Conservation (phyloP, 2,329 filamentous ascomycete genomes). For the Cladosporium austrohemisphaericum region DNA sequence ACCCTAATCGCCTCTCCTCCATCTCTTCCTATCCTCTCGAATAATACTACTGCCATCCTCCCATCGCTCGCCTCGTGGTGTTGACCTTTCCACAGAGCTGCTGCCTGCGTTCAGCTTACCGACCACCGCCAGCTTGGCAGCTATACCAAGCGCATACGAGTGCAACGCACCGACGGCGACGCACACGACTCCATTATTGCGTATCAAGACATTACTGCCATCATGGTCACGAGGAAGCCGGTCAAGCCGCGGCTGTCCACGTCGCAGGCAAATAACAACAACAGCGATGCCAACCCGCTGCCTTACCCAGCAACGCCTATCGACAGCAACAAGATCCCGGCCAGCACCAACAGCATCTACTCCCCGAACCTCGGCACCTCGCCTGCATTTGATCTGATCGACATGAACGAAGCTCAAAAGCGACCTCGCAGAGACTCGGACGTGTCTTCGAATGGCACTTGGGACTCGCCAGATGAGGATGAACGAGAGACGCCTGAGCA, state of each 20-base stretch:
- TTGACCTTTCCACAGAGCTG: not conserved
- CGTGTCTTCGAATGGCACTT: slow-evolving; percentile 34
- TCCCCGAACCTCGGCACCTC: slow-evolving; percentile 34
- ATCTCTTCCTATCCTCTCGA: not conserved
- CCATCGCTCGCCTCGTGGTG: not conserved
- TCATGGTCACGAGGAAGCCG: slow-evolving; percentile 45
- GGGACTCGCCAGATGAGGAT: slow-evolving; percentile 29
- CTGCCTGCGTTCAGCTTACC: slow-evolving; percentile 1
- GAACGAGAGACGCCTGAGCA: slow-evolving; percentile 16
- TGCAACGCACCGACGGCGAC: not conserved
- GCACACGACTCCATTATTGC: not conserved
- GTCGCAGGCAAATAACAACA: slow-evolving; percentile 19
- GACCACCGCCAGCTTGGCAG: slow-evolving; percentile 9
- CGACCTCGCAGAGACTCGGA: slow-evolving; percentile 33
- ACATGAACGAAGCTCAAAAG: slow-evolving; percentile 27
- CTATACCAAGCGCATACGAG: not conserved
- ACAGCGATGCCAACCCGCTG: slow-evolving; percentile 31
- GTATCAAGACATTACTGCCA: slow-evolving; percentile 6
- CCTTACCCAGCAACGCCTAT: slow-evolving; percentile 45
- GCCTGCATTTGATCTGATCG: slow-evolving; percentile 41
- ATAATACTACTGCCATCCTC: too few species aligned
- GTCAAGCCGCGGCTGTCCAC: slow-evolving; percentile 38
- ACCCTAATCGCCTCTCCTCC: too few species aligned
- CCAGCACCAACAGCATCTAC: slow-evolving; percentile 28
- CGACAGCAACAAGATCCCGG: slow-evolving; percentile 25